Percentiles rank a stretch among this genome's conserved stretches.
These are phyloP conservation scores for Fusarium penzigii DNA, from an alignment of 2,329 filamentous ascomycete species.

Conservation along the genomic window DNA sequence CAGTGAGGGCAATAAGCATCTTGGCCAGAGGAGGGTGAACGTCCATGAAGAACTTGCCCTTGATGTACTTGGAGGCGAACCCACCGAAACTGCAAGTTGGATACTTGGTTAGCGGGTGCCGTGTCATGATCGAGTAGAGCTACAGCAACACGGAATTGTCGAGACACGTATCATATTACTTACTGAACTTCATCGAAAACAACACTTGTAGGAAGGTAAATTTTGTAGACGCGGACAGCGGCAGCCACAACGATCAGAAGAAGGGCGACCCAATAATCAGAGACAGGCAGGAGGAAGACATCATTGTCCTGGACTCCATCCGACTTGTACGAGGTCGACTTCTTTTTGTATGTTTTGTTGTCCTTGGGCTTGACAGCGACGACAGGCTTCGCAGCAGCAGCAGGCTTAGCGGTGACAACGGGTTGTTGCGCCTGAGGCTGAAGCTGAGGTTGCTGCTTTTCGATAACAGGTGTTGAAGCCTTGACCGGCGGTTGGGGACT, in stretches of 20 bases:
- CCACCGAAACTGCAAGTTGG: slow-evolving; percentile 76
- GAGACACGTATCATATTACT: slow-evolving; percentile 39
- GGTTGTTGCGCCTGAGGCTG: slow-evolving; percentile 12
- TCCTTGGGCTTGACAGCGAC: slow-evolving; percentile 8
- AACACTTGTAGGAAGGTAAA: slow-evolving; percentile 93
- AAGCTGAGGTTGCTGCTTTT: slow-evolving; percentile 21
- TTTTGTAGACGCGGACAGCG: slow-evolving; percentile 85
- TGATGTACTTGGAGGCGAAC: slow-evolving; percentile 98
- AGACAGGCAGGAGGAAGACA: slow-evolving; percentile 80
- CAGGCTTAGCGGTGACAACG: slow-evolving; percentile 4
- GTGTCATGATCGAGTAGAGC: slow-evolving; percentile 1
- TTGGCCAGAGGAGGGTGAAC: slow-evolving; percentile 98
- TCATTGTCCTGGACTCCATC: slow-evolving; percentile 86
- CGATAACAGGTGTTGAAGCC: slow-evolving; percentile 21
- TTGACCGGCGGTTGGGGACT: slow-evolving; percentile 37
- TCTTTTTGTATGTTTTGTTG: slow-evolving; percentile 29
- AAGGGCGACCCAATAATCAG: slow-evolving; percentile 79
- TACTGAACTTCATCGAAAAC: slow-evolving; percentile 99
- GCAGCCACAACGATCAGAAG: slow-evolving; percentile 74
- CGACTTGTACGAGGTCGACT: slow-evolving; percentile 65
- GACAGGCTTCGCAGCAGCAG: slow-evolving; percentile 3
- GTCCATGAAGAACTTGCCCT: slow-evolving; percentile 99
- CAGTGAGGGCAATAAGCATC: slow-evolving; percentile 91
- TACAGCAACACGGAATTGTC: background rate
- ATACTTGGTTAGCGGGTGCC: slow-evolving; percentile 1